Evolutionary conservation across 345 rosid genomes (phyloP).

Genomic region (Raphanus raphanistrum): DNA sequence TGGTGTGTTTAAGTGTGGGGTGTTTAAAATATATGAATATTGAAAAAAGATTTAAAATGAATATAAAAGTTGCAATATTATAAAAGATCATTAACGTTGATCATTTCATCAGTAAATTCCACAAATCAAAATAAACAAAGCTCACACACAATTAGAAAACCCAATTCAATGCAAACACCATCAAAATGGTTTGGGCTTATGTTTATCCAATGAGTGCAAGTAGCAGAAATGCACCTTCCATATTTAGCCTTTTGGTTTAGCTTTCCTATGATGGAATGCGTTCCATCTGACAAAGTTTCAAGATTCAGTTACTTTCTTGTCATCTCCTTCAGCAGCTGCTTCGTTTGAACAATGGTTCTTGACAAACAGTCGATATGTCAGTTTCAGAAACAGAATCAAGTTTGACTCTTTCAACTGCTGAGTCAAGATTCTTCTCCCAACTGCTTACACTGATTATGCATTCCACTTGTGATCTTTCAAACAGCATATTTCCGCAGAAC

Average conservation of each 20-base stretch:
- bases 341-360: constrained; percentile 67
- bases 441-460: constrained; percentile 71
- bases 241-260: not conserved
- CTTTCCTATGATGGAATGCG: not conserved
- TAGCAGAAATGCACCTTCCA: not conserved
- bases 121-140: not conserved
- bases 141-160: constrained; percentile 10
- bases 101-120: not conserved
- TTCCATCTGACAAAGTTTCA: constrained; percentile 10
- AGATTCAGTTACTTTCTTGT: constrained; percentile 40
- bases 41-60: not conserved
- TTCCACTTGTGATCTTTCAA: constrained; percentile 97
- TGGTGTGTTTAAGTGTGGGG: constrained; percentile 12
- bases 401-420: constrained; percentile 79
- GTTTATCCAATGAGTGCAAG: not conserved
- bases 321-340: constrained; percentile 50
- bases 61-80: not conserved
- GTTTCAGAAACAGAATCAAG: constrained; percentile 88
- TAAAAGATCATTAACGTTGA: constrained; percentile 8
- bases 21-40: not conserved
- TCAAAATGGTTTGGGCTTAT: constrained; percentile 9
- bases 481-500: constrained; percentile 97
- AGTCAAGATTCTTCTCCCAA: constrained; percentile 77
- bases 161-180: constrained; percentile 8
- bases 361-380: constrained; percentile 45